These are phyloP conservation scores for Fusarium bulbicola DNA, from an alignment of 2,329 filamentous ascomycete species.

Conservation along the genomic window DNA sequence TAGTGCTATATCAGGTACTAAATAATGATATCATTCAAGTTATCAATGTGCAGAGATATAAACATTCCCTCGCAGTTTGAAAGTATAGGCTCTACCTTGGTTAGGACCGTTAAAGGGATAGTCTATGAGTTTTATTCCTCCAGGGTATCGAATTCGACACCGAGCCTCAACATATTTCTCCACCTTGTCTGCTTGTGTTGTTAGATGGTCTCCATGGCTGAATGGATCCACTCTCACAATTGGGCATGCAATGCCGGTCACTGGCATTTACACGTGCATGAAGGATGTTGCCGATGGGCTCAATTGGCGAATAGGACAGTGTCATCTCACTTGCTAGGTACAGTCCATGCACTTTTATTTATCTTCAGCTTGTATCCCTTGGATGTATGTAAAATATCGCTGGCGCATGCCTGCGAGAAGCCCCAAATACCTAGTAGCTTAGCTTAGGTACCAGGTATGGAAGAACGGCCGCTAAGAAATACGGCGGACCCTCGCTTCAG, in stretches of 20 bases:
- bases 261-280: constrained; percentile 7
- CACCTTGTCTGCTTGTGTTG: neutral
- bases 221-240: constrained; percentile 1
- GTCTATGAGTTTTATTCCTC: neutral
- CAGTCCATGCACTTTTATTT: neutral
- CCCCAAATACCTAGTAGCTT: neutral
- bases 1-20: neutral
- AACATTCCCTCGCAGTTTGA: neutral
- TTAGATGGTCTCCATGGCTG: neutral
- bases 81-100: neutral
- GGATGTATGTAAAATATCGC: neutral
- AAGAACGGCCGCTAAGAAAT: constrained; percentile 26
- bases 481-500: constrained; percentile 4
- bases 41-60: neutral
- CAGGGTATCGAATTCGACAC: constrained; percentile 16
- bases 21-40: neutral
- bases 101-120: no score
- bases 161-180: constrained; percentile 8
- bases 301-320: neutral
- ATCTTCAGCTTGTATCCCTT: neutral
- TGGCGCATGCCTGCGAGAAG: neutral
- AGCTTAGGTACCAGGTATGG: neutral
- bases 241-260: neutral
- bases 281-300: neutral
- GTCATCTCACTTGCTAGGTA: neutral